Conservation (phyloP, 2,329 filamentous ascomycete species). For the Ophiocordyceps robertsii region DNA sequence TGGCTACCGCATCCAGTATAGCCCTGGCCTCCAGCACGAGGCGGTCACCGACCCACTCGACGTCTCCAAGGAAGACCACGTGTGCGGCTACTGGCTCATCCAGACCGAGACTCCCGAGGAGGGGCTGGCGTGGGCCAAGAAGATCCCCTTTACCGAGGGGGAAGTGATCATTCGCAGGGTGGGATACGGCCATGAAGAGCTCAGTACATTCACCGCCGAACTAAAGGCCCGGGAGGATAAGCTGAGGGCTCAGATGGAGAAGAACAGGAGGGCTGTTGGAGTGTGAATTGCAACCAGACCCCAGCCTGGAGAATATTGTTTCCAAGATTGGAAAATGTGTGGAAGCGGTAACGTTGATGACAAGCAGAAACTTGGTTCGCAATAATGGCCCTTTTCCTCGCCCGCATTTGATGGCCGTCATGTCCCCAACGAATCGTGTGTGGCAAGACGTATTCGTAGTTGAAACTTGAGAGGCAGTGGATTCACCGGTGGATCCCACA, state of each 20-base stretch:
- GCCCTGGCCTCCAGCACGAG: slow-evolving; percentile 5
- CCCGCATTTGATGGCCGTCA: too few species aligned
- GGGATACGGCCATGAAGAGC: slow-evolving; percentile 9
- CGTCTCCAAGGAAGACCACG: slow-evolving; percentile 9
- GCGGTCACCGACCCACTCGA: slow-evolving; percentile 16
- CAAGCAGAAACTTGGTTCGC: too few species aligned
- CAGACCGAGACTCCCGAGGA: slow-evolving; percentile 14
- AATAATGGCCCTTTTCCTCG: too few species aligned
- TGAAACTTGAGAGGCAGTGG: too few species aligned
- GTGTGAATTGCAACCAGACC: neutral
- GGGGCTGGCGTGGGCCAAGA: slow-evolving; percentile 16
- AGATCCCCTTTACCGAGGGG: slow-evolving; percentile 12
- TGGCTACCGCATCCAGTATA: slow-evolving; percentile 14
- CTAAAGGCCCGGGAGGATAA: slow-evolving; percentile 4
- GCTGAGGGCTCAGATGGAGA: slow-evolving; percentile 3
- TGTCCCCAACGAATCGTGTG: too few species aligned
- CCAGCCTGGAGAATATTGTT: too few species aligned
- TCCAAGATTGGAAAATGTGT: too few species aligned
- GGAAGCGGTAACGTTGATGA: too few species aligned
- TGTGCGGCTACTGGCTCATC: slow-evolving; percentile 19
- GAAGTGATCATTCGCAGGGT: slow-evolving; percentile 13
- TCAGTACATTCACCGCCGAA: slow-evolving; percentile 6
- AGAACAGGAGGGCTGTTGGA: slow-evolving; percentile 1
- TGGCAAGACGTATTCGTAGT: too few species aligned
- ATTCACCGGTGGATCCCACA: too few species aligned